Evolutionary conservation across 768 basidiomycete species (phyloP).

Genomic region (Suillus alpinus): DNA sequence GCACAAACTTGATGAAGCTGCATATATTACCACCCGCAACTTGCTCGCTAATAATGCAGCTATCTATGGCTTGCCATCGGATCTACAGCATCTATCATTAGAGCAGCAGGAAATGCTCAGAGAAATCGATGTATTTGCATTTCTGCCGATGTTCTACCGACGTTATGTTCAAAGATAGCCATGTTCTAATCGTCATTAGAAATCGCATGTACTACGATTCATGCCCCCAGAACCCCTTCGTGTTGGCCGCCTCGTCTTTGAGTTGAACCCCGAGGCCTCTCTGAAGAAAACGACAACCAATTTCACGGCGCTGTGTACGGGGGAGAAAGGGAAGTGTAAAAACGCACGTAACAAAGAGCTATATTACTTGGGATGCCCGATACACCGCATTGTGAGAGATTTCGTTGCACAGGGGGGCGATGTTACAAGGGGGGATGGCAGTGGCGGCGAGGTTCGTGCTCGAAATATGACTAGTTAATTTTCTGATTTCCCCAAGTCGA

Average conservation of each 20-base stretch:
- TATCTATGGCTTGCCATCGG: conserved; percentile 42
- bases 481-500: conserved; percentile 29
- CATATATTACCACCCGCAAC: conserved; percentile 31
- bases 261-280: conserved; percentile 35
- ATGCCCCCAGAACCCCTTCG: conserved; percentile 36
- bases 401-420: conserved; percentile 57
- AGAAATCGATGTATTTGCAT: conserved; percentile 32
- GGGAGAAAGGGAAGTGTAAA: conserved; percentile 44
- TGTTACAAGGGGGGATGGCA: conserved; percentile 50
- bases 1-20: conserved; percentile 21
- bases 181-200: conserved; percentile 17
- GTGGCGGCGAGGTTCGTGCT: conserved; percentile 48
- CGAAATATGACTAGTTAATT: background rate
- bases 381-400: conserved; percentile 46
- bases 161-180: background rate
- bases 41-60: conserved; percentile 36
- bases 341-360: conserved; percentile 44
- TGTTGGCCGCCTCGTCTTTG: conserved; percentile 41
- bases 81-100: conserved; percentile 37
- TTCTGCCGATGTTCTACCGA: conserved; percentile 32
- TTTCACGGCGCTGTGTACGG: conserved; percentile 47
- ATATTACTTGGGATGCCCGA: conserved; percentile 40
- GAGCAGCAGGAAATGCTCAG: conserved; percentile 48
- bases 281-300: conserved; percentile 47
- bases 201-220: conserved; percentile 32